These are phyloP conservation scores for Phytopythium ostracodes DNA, from an alignment of 352 stramenopile genomes.

Conservation along the genomic window DNA sequence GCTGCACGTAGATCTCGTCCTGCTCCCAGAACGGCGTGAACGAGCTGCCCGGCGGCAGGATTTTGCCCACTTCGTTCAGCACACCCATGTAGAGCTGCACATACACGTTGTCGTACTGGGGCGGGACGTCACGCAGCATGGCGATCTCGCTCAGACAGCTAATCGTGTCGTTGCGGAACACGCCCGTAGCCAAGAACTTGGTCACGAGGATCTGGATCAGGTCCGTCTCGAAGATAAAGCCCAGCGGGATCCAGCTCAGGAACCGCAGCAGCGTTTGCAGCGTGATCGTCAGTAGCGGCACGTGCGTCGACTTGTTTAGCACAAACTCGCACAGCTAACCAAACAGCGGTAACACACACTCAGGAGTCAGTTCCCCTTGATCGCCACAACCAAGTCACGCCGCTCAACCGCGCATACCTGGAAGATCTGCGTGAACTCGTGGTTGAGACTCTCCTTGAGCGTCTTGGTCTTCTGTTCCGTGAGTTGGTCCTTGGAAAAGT, in stretches of 20 bases:
- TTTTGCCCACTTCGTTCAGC: conserved; percentile 88
- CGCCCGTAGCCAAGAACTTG: conserved; percentile 93
- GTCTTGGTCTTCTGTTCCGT: conserved; percentile 97
- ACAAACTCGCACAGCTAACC: conserved; percentile 97
- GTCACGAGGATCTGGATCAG: conserved; percentile 95
- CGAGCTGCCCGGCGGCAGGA: conserved; percentile 88
- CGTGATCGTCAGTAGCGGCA: conserved; percentile 94
- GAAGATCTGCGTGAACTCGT: conserved; percentile 98
- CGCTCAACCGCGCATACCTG: conserved; percentile 28
- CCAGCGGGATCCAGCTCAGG: conserved; percentile 97
- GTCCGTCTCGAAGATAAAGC: conserved; percentile 98
- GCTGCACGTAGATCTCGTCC: conserved; percentile 96
- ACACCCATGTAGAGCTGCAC: conserved; percentile 94
- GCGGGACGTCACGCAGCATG: conserved; percentile 88
- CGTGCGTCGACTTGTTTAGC: conserved; percentile 91
- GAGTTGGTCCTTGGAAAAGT: conserved; percentile 98
- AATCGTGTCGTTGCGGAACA: conserved; percentile 97
- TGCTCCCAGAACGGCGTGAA: conserved; percentile 93
- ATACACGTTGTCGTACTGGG: conserved; percentile 94
- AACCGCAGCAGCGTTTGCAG: conserved; percentile 97
- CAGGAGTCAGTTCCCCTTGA: not conserved
- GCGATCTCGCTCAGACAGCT: conserved; percentile 98
- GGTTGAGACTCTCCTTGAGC: conserved; percentile 97
- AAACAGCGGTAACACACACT: not conserved
- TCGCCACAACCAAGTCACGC: not conserved